Evolutionary conservation across 1,139 yeast species (phyloP).

Genomic region (Magnusiomyces suaveolens): DNA sequence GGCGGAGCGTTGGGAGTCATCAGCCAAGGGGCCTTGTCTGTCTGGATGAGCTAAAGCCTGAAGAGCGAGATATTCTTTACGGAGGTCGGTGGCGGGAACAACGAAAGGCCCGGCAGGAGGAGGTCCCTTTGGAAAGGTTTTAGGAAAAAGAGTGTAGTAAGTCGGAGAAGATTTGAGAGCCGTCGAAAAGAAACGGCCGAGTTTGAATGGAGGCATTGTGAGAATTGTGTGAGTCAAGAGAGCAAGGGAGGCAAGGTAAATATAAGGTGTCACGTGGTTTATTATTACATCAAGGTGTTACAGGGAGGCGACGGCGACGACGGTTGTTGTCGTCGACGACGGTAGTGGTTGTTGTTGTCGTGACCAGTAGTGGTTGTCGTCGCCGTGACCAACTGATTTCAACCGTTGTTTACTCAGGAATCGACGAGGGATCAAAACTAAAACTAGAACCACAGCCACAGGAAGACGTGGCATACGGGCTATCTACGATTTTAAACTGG

Average conservation of each 20-base stretch:
- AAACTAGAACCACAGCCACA: slow-evolving; percentile 98
- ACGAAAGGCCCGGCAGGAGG: slow-evolving; percentile 58
- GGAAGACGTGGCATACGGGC: slow-evolving; percentile 81
- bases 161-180: not conserved
- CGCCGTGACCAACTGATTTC: no score
- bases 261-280: no score
- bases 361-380: no score
- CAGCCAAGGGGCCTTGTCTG: slow-evolving; percentile 26
- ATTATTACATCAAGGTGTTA: no score
- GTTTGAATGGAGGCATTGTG: no score
- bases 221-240: no score
- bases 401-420: slow-evolving; percentile 8
- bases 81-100: slow-evolving; percentile 36
- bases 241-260: no score
- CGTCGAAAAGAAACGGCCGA: not conserved
- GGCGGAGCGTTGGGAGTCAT: slow-evolving; percentile 17
- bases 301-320: no score
- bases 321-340: no score
- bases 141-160: slow-evolving; percentile 59
- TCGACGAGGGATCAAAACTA: slow-evolving; percentile 62
- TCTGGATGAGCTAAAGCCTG: slow-evolving; percentile 84
- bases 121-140: slow-evolving; percentile 57
- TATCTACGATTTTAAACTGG: slow-evolving; percentile 81
- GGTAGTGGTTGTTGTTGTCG: no score
- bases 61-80: slow-evolving; percentile 63